phyloP scores from a whole-genome alignment of 1,139 yeast genomes.

The Candida pseudocylindracea region DNA sequence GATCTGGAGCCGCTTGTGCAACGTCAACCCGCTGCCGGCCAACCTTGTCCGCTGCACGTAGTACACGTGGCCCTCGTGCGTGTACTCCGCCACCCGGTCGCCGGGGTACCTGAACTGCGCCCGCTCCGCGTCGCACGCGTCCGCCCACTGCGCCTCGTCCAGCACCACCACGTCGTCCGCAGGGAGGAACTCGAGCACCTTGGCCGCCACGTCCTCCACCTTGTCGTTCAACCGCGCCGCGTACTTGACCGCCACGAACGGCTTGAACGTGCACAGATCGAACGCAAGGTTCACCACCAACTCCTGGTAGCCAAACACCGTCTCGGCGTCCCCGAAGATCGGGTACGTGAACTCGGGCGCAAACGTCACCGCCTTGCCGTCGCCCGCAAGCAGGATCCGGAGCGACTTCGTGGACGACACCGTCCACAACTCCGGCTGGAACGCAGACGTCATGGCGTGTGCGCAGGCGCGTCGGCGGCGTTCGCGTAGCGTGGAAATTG shows the following conservation, averaged over 20 bases:
- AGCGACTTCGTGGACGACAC: constrained; percentile 42
- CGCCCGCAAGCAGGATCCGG: constrained; percentile 26
- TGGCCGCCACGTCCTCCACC: constrained; percentile 27
- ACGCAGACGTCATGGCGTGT: constrained; percentile 4
- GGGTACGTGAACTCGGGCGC: constrained; percentile 77
- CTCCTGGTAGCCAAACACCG: constrained; percentile 65
- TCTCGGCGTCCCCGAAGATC: constrained; percentile 78
- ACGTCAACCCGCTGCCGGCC: constrained; percentile 18
- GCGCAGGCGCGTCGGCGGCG: too few species aligned
- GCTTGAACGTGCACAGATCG: constrained; percentile 21
- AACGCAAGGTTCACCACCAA: constrained; percentile 26
- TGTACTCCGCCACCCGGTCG: constrained; percentile 4
- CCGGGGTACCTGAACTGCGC: constrained; percentile 25
- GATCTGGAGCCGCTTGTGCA: constrained; percentile 56
- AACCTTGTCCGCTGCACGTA: constrained; percentile 13
- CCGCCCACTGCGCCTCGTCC: constrained; percentile 50
- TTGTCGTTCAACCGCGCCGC: constrained; percentile 26
- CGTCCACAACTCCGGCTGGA: constrained; percentile 45
- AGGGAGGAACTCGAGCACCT: constrained; percentile 37
- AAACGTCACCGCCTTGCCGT: constrained; percentile 27
- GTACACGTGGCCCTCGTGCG: constrained; percentile 9
- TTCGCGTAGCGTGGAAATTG: too few species aligned
- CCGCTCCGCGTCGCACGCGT: constrained; percentile 24
- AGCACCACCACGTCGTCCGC: constrained; percentile 25
- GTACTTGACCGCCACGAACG: constrained; percentile 34